phyloP scores from a whole-genome alignment of 1,139 yeast genomes.

The Waltiozyma sp. region DNA sequence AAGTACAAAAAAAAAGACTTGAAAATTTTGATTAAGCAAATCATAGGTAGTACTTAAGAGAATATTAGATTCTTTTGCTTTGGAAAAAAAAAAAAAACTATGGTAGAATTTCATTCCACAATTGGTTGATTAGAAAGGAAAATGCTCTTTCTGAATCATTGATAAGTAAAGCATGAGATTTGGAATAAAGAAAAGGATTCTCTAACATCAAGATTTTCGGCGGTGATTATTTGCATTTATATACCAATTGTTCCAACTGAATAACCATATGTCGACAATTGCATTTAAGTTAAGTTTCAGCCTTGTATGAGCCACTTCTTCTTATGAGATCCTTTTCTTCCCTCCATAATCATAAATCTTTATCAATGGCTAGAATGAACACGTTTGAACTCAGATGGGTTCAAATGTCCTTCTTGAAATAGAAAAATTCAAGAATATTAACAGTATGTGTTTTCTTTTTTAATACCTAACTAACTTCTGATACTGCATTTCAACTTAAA shows the following conservation, averaged over 20 bases:
- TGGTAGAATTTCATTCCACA: too few species aligned
- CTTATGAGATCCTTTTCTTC: neutral
- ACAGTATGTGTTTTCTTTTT: constrained; percentile 7
- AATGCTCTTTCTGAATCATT: neutral
- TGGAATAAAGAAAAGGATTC: too few species aligned
- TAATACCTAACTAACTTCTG: too few species aligned
- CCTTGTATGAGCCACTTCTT: constrained; percentile 61
- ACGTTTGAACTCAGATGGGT: constrained; percentile 1
- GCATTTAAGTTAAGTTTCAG: constrained; percentile 73
- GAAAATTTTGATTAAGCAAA: too few species aligned
- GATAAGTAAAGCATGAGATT: neutral
- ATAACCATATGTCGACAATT: constrained; percentile 58
- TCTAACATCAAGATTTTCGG: too few species aligned
- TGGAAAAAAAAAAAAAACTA: too few species aligned
- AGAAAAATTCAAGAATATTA: too few species aligned
- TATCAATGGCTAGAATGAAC: neutral
- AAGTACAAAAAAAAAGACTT: neutral
- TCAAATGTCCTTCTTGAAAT: too few species aligned
- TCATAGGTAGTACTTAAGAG: too few species aligned
- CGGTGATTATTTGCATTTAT: constrained; percentile 61
- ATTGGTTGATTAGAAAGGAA: neutral
- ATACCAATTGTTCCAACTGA: constrained; percentile 79
- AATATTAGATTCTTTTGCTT: too few species aligned
- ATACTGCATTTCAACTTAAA: too few species aligned
- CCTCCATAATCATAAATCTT: neutral